Base-by-base conservation (phyloP, 106 monocot genomes). In the Triglochin maritima region DNA sequence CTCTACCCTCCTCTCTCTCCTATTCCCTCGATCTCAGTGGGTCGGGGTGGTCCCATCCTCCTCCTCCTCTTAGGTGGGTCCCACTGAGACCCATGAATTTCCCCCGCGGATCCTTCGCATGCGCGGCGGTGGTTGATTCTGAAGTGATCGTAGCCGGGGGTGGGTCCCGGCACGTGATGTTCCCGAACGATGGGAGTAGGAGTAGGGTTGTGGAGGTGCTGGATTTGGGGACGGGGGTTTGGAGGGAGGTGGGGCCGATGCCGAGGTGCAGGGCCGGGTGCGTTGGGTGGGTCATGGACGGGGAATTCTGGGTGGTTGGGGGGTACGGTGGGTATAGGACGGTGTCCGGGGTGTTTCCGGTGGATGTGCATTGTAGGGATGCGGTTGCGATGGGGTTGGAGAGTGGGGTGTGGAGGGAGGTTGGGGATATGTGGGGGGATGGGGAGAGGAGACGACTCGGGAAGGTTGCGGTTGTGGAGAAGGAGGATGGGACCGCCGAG, bases 251-350 rank as follows among this genome's bases (percentile, higher is more conserved):
- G 57, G 70, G 66, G 7, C 56, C 67, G 44, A 50, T 95, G 70
- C 87, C 81, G 16, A 60, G 75, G 56, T 48, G 68, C 46, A 64
- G 90, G 66, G 87, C 90, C 2, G 94, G 90, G 59, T 85, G 83
- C 52, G 70, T 78, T 9, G 90, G 94, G 45, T 87, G 87, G 71
- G 46, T 81, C 29, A 68, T 67, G 50, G 59, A 67, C 0, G 76
- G 63, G 56, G 90, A 94, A 60, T 90, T 95, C 50, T 90, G 94
- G 90, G 94, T 95, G 50, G 83, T 87, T 84, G 94, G 94, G n/a
- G 88, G 86, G 7, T 94, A 90, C 15, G 83, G 85, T 5, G 87
- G 76, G 41, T 90, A 95, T 57, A 60, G 69, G n/a, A 71, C 87
- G 0, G 55, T 95, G 4, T 48, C 72, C 3, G 90, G 90, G 2